Evolutionary conservation across 2,329 filamentous ascomycete species (phyloP).

Genomic region (Hortaea sp.): DNA sequence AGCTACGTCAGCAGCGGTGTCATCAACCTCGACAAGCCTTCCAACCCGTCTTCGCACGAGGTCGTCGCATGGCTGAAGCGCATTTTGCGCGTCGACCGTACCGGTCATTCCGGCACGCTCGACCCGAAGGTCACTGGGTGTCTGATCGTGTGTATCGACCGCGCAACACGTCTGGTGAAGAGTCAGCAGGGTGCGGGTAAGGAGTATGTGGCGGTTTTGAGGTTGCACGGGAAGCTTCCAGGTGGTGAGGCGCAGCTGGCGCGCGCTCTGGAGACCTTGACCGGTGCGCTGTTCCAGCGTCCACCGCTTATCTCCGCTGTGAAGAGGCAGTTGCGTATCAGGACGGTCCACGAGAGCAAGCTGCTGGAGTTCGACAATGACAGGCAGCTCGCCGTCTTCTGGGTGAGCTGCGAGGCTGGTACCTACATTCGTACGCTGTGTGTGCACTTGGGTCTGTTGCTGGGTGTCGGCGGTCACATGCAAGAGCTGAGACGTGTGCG

Average conservation of each 20-base stretch:
- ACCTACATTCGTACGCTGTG: constrained; percentile 98
- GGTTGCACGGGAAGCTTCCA: constrained; percentile 88
- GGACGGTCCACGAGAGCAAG: constrained; percentile 96
- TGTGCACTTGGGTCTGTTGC: constrained; percentile 72
- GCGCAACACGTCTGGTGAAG: constrained; percentile 94
- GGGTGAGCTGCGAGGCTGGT: constrained; percentile 97
- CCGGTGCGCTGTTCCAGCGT: constrained; percentile 92
- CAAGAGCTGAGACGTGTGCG: constrained; percentile 92
- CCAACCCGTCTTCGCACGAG: constrained; percentile 96
- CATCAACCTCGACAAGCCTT: constrained; percentile 96
- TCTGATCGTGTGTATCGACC: constrained; percentile 90
- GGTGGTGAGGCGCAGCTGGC: constrained; percentile 89
- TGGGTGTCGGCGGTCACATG: constrained; percentile 91
- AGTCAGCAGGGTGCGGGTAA: constrained; percentile 98
- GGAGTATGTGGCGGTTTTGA: constrained; percentile 94
- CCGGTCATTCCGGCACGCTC: constrained; percentile 93
- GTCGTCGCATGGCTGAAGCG: constrained; percentile 99
- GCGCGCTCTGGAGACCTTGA: constrained; percentile 88
- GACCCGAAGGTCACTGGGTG: constrained; percentile 97
- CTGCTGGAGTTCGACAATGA: constrained; percentile 96
- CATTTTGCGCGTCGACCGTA: constrained; percentile 91
- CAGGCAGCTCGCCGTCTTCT: constrained; percentile 93
- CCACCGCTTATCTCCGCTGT: constrained; percentile 96
- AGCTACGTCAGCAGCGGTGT: constrained; percentile 95
- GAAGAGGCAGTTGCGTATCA: constrained; percentile 96